These are phyloP conservation scores for Aaosphaeria arxii DNA, from an alignment of 2,329 filamentous ascomycete genomes.

Conservation along the genomic window DNA sequence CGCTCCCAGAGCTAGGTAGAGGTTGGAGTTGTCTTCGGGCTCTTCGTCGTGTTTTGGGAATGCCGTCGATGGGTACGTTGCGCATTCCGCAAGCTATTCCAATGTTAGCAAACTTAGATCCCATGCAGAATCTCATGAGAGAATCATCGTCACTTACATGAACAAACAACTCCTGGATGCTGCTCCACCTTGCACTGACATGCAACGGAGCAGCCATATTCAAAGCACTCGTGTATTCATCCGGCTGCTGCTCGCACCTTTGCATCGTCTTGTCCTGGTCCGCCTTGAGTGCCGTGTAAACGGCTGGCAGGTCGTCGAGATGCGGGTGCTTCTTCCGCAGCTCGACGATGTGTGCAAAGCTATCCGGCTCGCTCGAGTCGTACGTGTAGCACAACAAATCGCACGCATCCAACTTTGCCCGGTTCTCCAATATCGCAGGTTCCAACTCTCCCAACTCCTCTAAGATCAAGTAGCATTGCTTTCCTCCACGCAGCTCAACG, in stretches of 20 bases:
- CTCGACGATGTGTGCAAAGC: conserved; percentile 85
- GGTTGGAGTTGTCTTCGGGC: conserved; percentile 73
- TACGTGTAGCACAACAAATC: conserved; percentile 95
- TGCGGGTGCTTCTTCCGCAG: conserved; percentile 76
- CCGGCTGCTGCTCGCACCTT: conserved; percentile 80
- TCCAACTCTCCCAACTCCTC: conserved; percentile 96
- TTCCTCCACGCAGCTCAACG: conserved; percentile 91
- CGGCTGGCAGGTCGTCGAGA: conserved; percentile 81
- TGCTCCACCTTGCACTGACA: conserved; percentile 91
- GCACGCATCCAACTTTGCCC: conserved; percentile 83
- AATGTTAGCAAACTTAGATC: conserved; percentile 11
- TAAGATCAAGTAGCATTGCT: conserved; percentile 94
- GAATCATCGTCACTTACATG: conserved; percentile 39
- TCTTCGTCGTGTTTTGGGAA: conserved; percentile 91
- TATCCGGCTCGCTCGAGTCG: conserved; percentile 94
- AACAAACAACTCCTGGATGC: conserved; percentile 91
- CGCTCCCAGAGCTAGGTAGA: conserved; percentile 83
- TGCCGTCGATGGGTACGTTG: conserved; percentile 81
- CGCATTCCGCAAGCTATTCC: conserved; percentile 74
- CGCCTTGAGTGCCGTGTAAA: conserved; percentile 92
- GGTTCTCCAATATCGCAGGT: conserved; percentile 89
- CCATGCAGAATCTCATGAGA: not conserved
- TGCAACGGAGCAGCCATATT: conserved; percentile 91
- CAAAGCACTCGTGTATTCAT: conserved; percentile 80
- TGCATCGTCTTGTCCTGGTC: conserved; percentile 98